Evolutionary conservation across 305 asterid genomes (phyloP), one percentile per base, ranked within the genome.

Genomic region (Fraxinus xanthoxyloides): DNA sequence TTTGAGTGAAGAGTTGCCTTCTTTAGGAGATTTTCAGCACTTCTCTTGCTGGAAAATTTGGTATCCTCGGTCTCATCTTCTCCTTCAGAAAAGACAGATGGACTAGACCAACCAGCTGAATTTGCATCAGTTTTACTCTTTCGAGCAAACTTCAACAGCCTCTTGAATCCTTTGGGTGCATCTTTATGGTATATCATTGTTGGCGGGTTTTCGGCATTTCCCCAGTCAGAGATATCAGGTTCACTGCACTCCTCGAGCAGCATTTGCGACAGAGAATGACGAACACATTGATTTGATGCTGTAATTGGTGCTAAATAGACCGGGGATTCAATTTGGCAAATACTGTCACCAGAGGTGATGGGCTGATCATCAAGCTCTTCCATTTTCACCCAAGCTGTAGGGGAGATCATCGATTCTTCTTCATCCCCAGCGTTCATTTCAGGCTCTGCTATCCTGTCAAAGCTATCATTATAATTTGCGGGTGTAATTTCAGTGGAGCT

Each of bases 251-350:
- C 99, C 81, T 97, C 95, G 70, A 93, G 94, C 87, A 97, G 93
- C 98, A 97, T 97, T 87, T 97, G 99, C 34, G 99, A 97, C 54
- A 97, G 92, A 76, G 99, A 97, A 82, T 97, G 96, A 69, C 97
- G 98, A 80, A 93, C 93, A 72, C 98, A 92, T 79, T 98, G 94
- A 84, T 93, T 94, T 51, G 96, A 87, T 24, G 73, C 85, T 78
- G 81, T 89, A 76, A 81, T 89, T 35, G 94, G 92, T 24, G 88
- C 85, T 72, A 88, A 81, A 84, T 79, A 77, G 67, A 82, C 79
- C 32, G 89, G 83, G 78, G 94, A 88, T 80, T 82, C 88, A 46
- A 82, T 86, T 82, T 88, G 91, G 73, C 79, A 84, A 82, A 67
- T 80, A 54, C 46, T 84, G 77, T 78, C 90, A 72, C 77, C 79